Conservation (phyloP, 148 eudicot genomes). For the Vaccinium macrocarpon region DNA sequence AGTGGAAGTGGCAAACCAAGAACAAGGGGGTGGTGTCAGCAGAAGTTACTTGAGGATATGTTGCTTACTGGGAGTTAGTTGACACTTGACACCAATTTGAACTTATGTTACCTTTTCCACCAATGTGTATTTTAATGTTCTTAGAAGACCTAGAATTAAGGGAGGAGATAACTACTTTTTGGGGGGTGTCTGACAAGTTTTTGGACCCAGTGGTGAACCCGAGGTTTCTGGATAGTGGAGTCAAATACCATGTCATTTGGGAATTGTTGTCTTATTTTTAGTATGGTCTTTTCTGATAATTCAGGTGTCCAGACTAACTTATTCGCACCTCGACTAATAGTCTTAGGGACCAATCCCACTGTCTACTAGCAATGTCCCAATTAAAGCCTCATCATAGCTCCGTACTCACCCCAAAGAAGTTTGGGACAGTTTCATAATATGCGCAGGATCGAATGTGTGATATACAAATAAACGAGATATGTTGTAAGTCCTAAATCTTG, state of each 20-base stretch:
- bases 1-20: constrained; percentile 7
- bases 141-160: neutral
- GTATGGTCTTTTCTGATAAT: neutral
- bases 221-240: neutral
- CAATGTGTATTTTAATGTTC: neutral
- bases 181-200: neutral
- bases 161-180: neutral
- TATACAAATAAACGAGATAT: neutral
- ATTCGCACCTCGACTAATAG: too few relatives aligned
- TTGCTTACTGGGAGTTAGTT: neutral
- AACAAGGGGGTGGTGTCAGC: neutral
- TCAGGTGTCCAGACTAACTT: too few relatives aligned
- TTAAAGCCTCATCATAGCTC: too few relatives aligned
- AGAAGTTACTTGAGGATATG: neutral
- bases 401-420: too few relatives aligned
- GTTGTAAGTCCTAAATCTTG: neutral
- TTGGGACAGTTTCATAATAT: neutral
- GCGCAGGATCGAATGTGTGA: neutral
- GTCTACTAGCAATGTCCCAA: too few relatives aligned
- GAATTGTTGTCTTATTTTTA: neutral
- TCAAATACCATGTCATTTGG: neutral
- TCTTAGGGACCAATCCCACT: too few relatives aligned
- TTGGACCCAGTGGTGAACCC: neutral
- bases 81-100: neutral
- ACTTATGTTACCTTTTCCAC: neutral